phyloP scores from a whole-genome alignment of 2,329 filamentous ascomycete genomes.

The Coniochaeta hoffmannii region DNA sequence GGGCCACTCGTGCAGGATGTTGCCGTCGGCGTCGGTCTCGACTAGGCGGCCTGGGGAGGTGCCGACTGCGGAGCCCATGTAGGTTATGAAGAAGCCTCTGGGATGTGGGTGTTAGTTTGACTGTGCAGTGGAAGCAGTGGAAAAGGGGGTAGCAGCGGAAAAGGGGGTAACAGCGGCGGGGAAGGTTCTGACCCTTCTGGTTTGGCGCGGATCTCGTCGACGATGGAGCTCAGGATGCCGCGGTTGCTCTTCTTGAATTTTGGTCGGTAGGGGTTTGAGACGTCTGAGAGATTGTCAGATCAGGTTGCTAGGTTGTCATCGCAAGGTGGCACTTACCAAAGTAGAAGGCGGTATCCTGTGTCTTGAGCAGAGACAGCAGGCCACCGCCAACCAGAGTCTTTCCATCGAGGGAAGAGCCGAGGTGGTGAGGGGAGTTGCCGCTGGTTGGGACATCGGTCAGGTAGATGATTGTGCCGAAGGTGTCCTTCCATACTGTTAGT shows the following conservation, averaged over 20 bases:
- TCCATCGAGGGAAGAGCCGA: constrained; percentile 45
- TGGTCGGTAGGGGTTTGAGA: constrained; percentile 49
- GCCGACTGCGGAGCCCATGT: constrained; percentile 52
- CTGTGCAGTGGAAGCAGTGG: too few relatives aligned
- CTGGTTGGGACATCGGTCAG: constrained; percentile 51
- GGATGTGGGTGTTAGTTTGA: background rate
- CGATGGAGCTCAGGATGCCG: constrained; percentile 50
- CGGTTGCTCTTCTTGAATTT: constrained; percentile 53
- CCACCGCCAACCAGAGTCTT: constrained; percentile 52
- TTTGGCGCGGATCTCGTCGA: constrained; percentile 56
- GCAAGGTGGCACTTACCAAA: constrained; percentile 28
- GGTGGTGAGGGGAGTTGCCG: constrained; percentile 54
- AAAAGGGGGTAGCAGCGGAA: background rate
- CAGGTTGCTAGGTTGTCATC: background rate
- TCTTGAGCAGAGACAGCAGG: constrained; percentile 50
- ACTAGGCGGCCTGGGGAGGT: constrained; percentile 52
- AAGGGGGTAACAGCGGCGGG: background rate
- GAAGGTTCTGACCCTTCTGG: constrained; percentile 38
- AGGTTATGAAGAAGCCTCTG: constrained; percentile 52
- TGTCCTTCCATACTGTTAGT: constrained; percentile 31
- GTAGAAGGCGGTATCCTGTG: constrained; percentile 55
- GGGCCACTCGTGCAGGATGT: constrained; percentile 57
- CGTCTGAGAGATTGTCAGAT: constrained; percentile 21
- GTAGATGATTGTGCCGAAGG: constrained; percentile 51
- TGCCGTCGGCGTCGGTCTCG: constrained; percentile 50